Conservation (phyloP, 2,329 filamentous ascomycete species). For the Elsinoe batatas region DNA sequence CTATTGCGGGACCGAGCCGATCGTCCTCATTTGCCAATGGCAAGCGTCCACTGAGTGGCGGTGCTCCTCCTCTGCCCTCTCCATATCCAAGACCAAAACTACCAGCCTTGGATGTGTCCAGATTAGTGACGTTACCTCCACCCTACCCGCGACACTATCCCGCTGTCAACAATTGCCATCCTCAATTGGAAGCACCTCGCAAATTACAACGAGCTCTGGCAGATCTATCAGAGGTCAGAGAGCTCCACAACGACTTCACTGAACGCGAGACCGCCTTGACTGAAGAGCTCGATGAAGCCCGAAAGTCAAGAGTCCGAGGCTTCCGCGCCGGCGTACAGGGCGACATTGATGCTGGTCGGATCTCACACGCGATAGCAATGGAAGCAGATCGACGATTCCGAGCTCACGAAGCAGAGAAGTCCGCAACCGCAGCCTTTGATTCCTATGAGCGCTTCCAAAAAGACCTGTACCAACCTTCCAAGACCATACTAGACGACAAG, state of each 20-base stretch:
- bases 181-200: slow-evolving; percentile 71
- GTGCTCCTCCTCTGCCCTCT: slow-evolving; percentile 1
- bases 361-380: slow-evolving; percentile 75
- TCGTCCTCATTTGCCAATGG: neutral
- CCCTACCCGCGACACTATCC: slow-evolving; percentile 92
- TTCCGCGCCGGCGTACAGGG: slow-evolving; percentile 67
- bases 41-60: neutral
- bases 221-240: slow-evolving; percentile 48
- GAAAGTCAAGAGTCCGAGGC: slow-evolving; percentile 44
- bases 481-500: slow-evolving; percentile 66
- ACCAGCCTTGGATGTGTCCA: slow-evolving; percentile 64
- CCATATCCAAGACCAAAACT: neutral
- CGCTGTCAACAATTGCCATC: slow-evolving; percentile 91
- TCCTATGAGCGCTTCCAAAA: slow-evolving; percentile 52
- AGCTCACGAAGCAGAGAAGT: slow-evolving; percentile 11
- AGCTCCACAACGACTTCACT: slow-evolving; percentile 32
- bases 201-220: slow-evolving; percentile 63
- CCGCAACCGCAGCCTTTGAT: slow-evolving; percentile 53
- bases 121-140: slow-evolving; percentile 84
- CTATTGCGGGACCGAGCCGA: slow-evolving; percentile 5
- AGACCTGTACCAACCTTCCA: slow-evolving; percentile 71
- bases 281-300: slow-evolving; percentile 29
- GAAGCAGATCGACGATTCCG: slow-evolving; percentile 45
- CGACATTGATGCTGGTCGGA: slow-evolving; percentile 66
- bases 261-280: neutral